Percentiles rank a stretch among this genome's conserved stretches.
Evolutionary conservation across 768 basidiomycete genomes (phyloP).

Genomic region (Pholiota molesta): DNA sequence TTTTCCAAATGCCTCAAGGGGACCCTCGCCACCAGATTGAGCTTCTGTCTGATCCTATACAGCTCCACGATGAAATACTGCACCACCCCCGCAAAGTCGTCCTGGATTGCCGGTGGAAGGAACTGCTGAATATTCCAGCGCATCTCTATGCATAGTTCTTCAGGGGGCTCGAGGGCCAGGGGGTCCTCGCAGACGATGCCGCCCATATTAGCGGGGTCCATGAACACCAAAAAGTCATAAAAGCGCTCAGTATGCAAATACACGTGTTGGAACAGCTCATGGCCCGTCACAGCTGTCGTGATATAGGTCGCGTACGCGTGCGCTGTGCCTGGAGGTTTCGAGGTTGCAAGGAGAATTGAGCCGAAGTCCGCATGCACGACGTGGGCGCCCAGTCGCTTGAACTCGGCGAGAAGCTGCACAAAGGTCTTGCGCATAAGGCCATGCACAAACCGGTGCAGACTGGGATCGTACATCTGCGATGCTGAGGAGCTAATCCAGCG

Average conservation of each 20-base stretch:
- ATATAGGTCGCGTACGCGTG: conserved; percentile 96
- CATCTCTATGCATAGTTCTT: conserved; percentile 76
- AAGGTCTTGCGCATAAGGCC: conserved; percentile 98
- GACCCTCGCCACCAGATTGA: conserved; percentile 58
- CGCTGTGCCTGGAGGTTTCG: conserved; percentile 94
- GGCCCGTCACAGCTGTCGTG: conserved; percentile 88
- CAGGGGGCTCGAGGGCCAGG: conserved; percentile 64
- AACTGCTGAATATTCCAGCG: conserved; percentile 93
- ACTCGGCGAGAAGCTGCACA: conserved; percentile 95
- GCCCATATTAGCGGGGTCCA: conserved; percentile 93
- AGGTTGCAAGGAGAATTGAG: conserved; percentile 86
- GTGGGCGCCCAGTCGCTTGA: conserved; percentile 91
- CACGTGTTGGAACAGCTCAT: conserved; percentile 95
- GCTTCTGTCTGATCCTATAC: conserved; percentile 71
- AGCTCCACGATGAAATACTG: conserved; percentile 87
- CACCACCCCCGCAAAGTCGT: conserved; percentile 71
- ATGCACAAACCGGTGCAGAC: conserved; percentile 90
- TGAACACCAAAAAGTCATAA: conserved; percentile 93
- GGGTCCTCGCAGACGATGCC: conserved; percentile 88
- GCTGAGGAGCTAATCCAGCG: conserved; percentile 90
- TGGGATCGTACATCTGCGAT: conserved; percentile 89
- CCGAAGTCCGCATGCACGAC: conserved; percentile 95
- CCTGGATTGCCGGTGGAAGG: conserved; percentile 81
- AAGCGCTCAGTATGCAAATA: conserved; percentile 84
- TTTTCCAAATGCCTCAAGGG: conserved; percentile 73